Evolutionary conservation across 352 stramenopile species (phyloP).

Genomic region (Phytopythium delawarense): DNA sequence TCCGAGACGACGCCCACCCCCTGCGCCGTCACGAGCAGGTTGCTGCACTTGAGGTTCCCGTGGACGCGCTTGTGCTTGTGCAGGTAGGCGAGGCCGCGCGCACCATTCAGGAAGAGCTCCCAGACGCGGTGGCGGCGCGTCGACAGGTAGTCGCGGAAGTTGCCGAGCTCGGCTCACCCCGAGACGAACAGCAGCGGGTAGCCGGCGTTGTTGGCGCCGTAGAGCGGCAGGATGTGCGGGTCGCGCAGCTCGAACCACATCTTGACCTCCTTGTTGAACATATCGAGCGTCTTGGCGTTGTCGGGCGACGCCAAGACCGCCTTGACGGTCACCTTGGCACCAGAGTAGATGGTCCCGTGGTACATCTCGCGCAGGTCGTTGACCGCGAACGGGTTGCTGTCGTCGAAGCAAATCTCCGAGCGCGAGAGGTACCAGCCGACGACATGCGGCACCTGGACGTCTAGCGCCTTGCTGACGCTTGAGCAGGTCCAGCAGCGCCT

Average conservation of each 20-base stretch:
- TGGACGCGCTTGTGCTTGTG: slow-evolving; percentile 23
- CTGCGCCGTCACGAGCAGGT: slow-evolving; percentile 21
- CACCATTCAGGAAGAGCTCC: slow-evolving; percentile 26
- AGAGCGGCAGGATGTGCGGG: slow-evolving; percentile 22
- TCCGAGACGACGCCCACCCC: slow-evolving; percentile 25
- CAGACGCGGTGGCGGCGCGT: slow-evolving; percentile 18
- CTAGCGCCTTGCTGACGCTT: slow-evolving; percentile 6
- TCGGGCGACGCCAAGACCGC: slow-evolving; percentile 10
- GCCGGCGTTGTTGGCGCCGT: slow-evolving; percentile 17
- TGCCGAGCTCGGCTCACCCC: slow-evolving; percentile 16
- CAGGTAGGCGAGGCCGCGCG: slow-evolving; percentile 24
- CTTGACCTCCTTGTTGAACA: slow-evolving; percentile 14
- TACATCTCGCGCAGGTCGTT: slow-evolving; percentile 13
- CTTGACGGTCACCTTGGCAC: slow-evolving; percentile 15
- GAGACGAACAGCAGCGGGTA: slow-evolving; percentile 15
- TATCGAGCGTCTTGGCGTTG: slow-evolving; percentile 5
- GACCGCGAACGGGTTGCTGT: slow-evolving; percentile 14
- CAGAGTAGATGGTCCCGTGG: slow-evolving; percentile 12
- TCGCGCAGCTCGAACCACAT: slow-evolving; percentile 16
- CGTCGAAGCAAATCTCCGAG: slow-evolving; percentile 13
- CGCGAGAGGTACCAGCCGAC: slow-evolving; percentile 16
- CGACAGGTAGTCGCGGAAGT: slow-evolving; percentile 21
- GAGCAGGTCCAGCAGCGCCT: slow-evolving; percentile 8
- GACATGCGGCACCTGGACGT: slow-evolving; percentile 5
- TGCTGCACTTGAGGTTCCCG: slow-evolving; percentile 30